Evolutionary conservation across 164 flowering plant genomes (phyloP), one percentile per base, ranked within the genome.

Genomic region (Annona cherimola): DNA sequence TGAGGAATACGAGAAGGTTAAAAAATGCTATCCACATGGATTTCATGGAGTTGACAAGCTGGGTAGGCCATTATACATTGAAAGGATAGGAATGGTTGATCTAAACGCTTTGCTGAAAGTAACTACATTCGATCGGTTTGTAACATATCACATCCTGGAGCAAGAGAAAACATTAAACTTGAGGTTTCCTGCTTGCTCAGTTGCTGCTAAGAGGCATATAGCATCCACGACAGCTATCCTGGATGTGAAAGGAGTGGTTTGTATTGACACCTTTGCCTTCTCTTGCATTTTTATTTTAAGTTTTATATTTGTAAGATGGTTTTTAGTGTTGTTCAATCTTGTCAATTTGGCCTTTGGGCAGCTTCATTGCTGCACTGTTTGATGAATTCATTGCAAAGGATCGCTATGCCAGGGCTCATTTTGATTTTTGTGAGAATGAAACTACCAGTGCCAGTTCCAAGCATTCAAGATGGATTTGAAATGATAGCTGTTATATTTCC

Each of bases 1-100:
- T 77, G 82, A 80, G 66, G 95, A 90, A 74, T 74, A 63, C 63
- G 43, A 20, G 63, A 85, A 85, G 39, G 92, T 90, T 4, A 85
- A 88, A 75, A 84, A 76, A 77, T 85, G 78, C 72, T 90, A 90
- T 72, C 94, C 94, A 60, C 89, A 87, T 80, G 94, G 94, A 73
- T 90, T 63, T 74, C 94, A 90, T 72, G 92, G 92, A 35, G 88
- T 88, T 44, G 94, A 90, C 77, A 84, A 78, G 78, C 72, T 63
- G 66, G 92, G 92, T 11, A 81, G 90, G 69, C 90, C 94, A 11
- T 42, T 90, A 61, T 90, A 90, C 74, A 85, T 90, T 67, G 94
- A 90, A 80, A 79, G 88, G 75, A 71, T 84, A 69, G 94, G 94
- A 62, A 77, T 84, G 86, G 69, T 85, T 6, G 87, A 90, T 69